Percentiles rank a stretch among this genome's conserved stretches.
Evolutionary conservation across 2,329 filamentous ascomycete genomes (phyloP).

Genomic region (Exophiala aquamarina): DNA sequence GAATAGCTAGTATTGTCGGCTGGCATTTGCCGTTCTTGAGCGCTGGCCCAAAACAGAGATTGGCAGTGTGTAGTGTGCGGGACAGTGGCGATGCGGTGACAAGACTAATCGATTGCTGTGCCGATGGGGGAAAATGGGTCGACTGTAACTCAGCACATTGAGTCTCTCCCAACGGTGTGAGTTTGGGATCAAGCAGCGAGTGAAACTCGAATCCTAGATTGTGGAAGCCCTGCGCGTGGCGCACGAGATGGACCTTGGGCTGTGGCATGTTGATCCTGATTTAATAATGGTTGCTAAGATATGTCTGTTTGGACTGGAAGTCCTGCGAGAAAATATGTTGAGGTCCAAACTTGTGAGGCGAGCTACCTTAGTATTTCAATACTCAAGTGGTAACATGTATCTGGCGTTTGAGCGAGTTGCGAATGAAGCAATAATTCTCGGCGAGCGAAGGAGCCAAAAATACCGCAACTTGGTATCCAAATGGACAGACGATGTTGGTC

Average conservation of each 20-base stretch:
- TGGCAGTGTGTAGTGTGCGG: slow-evolving; percentile 76
- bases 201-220: slow-evolving; percentile 73
- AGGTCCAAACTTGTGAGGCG: no score
- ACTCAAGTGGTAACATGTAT: no score
- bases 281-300: no score
- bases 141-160: slow-evolving; percentile 68
- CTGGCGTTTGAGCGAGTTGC: no score
- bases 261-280: slow-evolving; percentile 6
- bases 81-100: slow-evolving; percentile 75
- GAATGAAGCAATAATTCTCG: no score
- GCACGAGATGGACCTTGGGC: slow-evolving; percentile 26
- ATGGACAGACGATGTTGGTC: no score
- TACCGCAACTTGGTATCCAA: no score
- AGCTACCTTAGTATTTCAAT: no score
- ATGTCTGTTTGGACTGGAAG: no score
- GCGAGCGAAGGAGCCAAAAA: no score
- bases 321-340: no score
- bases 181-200: slow-evolving; percentile 69
- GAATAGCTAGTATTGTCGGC: slow-evolving; percentile 63
- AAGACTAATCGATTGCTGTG: slow-evolving; percentile 53
- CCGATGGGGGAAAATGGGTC: slow-evolving; percentile 57
- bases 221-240: slow-evolving; percentile 66
- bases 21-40: slow-evolving; percentile 46
- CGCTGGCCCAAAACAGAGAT: slow-evolving; percentile 64
- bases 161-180: slow-evolving; percentile 72